phyloP scores from a whole-genome alignment of 1,284 basidiomycete species.

The Trametes hirsuta region DNA sequence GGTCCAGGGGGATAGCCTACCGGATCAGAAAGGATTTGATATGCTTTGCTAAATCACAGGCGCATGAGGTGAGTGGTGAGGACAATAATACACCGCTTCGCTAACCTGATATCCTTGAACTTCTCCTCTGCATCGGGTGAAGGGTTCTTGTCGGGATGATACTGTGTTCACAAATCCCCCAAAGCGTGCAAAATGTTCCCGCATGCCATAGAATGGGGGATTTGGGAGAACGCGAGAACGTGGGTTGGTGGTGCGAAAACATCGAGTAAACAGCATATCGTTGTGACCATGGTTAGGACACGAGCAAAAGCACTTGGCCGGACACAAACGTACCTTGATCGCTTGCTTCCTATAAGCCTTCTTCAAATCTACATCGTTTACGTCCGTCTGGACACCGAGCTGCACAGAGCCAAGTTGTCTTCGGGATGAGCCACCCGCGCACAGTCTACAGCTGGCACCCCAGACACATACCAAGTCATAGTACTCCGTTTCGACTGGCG shows the following conservation, averaged over 20 bases:
- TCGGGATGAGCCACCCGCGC: constrained; percentile 1
- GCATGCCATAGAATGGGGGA: not conserved
- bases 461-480: constrained; percentile 46
- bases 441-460: not conserved
- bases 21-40: constrained; percentile 85
- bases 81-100: not conserved
- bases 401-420: constrained; percentile 25
- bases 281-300: not conserved
- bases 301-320: not conserved
- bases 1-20: constrained; percentile 46
- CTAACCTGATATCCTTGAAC: constrained; percentile 91
- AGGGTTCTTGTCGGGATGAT: constrained; percentile 93
- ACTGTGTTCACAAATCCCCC: constrained; percentile 47
- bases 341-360: constrained; percentile 96
- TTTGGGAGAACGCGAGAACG: not conserved
- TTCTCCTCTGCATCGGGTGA: constrained; percentile 87
- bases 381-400: constrained; percentile 54
- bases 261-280: not conserved
- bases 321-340: constrained; percentile 71
- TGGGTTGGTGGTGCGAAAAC: not conserved
- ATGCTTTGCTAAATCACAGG: constrained; percentile 74
- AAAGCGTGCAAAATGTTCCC: not conserved
- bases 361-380: constrained; percentile 80
- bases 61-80: not conserved
- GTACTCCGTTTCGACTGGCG: constrained; percentile 53